Conservation (phyloP, 2,329 filamentous ascomycete species). For the Rhytidhysteron rufulum region DNA sequence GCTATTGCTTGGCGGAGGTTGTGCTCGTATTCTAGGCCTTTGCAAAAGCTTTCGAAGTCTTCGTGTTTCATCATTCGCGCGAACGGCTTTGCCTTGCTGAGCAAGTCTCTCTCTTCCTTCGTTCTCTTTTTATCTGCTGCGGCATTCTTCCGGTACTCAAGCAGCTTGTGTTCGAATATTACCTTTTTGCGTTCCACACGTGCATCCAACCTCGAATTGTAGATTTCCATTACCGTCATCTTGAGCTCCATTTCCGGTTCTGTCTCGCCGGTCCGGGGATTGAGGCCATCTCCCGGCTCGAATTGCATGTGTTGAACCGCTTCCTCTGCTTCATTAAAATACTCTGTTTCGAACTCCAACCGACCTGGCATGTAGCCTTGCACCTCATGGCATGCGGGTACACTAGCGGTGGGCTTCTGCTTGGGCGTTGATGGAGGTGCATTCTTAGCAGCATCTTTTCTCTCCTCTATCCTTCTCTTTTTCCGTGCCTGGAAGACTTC, state of each 20-base stretch:
- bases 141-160: constrained; percentile 90
- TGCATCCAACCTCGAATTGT: constrained; percentile 86
- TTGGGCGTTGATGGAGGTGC: constrained; percentile 81
- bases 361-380: constrained; percentile 98
- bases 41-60: constrained; percentile 82
- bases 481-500: constrained; percentile 92
- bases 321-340: constrained; percentile 96
- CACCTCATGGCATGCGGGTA: constrained; percentile 94
- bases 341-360: constrained; percentile 94
- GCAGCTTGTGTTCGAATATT: constrained; percentile 88
- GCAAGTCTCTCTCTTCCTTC: constrained; percentile 86
- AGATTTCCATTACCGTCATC: constrained; percentile 96
- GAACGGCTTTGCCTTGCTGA: constrained; percentile 94
- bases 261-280: constrained; percentile 75
- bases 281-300: constrained; percentile 90
- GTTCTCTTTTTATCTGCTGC: constrained; percentile 90
- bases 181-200: constrained; percentile 94
- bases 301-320: constrained; percentile 98
- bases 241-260: constrained; percentile 98
- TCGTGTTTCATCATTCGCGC: constrained; percentile 93
- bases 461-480: constrained; percentile 87
- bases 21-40: constrained; percentile 83
- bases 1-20: constrained; percentile 85
- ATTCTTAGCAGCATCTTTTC: constrained; percentile 81
- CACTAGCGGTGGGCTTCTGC: constrained; percentile 92